phyloP scores from a whole-genome alignment of 2,329 filamentous ascomycete genomes.

The Fusarium domesticum region DNA sequence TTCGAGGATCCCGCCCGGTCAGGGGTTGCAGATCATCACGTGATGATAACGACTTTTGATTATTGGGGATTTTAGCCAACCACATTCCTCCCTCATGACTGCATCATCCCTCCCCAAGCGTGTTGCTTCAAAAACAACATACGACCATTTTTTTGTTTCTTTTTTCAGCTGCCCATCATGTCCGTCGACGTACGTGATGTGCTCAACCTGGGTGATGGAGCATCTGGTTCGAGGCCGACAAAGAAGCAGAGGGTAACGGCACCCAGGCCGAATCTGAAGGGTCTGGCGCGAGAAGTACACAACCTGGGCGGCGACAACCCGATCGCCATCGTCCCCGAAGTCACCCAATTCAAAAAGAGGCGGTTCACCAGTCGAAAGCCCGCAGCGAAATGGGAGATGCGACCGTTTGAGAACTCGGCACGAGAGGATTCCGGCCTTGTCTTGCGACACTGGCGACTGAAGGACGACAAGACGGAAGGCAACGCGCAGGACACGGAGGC shows the following conservation, averaged over 20 bases:
- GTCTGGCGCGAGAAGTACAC: slow-evolving; percentile 63
- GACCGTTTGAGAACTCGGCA: slow-evolving; percentile 73
- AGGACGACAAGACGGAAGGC: slow-evolving; percentile 46
- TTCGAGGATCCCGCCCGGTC: slow-evolving; percentile 41
- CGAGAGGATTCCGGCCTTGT: slow-evolving; percentile 65
- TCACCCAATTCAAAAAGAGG: slow-evolving; percentile 57
- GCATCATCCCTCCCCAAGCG: not conserved
- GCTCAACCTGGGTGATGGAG: slow-evolving; percentile 69
- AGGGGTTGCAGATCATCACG: slow-evolving; percentile 36
- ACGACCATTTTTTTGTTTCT: slow-evolving; percentile 1
- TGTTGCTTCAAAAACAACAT: not conserved
- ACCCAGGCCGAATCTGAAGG: slow-evolving; percentile 59
- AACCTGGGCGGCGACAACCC: slow-evolving; percentile 64
- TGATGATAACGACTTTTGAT: slow-evolving; percentile 25
- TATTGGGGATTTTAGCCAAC: not conserved
- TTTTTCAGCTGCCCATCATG: slow-evolving; percentile 46
- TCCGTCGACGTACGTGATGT: slow-evolving; percentile 85
- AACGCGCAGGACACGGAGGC: slow-evolving; percentile 32
- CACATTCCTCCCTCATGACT: not conserved
- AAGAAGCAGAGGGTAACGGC: slow-evolving; percentile 73
- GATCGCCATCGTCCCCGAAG: slow-evolving; percentile 63
- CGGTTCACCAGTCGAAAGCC: slow-evolving; percentile 54
- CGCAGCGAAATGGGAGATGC: slow-evolving; percentile 62
- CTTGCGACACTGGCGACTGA: slow-evolving; percentile 77
- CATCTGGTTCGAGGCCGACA: slow-evolving; percentile 51